phyloP scores from a whole-genome alignment of 768 basidiomycete species.

The Tylopilus sp. region DNA sequence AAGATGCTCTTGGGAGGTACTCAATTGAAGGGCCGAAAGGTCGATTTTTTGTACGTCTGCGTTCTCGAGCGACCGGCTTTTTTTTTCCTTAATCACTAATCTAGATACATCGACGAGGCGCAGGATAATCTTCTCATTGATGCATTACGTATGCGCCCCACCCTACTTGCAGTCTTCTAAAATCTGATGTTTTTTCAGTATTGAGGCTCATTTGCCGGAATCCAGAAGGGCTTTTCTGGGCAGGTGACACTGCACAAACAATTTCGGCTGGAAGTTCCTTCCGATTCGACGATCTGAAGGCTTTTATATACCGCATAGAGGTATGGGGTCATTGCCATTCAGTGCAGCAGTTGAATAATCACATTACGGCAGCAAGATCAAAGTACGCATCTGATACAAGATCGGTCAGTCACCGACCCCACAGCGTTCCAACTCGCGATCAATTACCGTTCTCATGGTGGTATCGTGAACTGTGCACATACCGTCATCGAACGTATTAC shows the following conservation, averaged over 20 bases:
- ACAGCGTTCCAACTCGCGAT: constrained; percentile 53
- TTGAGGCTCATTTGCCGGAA: constrained; percentile 61
- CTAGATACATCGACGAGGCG: constrained; percentile 66
- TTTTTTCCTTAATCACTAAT: background rate
- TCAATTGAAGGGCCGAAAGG: constrained; percentile 36
- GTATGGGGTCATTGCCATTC: constrained; percentile 30
- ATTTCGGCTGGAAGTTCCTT: constrained; percentile 73
- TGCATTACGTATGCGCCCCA: constrained; percentile 42
- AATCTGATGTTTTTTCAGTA: constrained; percentile 39
- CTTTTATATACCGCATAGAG: constrained; percentile 62
- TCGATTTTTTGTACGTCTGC: constrained; percentile 53
- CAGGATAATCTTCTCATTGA: constrained; percentile 73
- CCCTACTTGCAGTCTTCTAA: background rate
- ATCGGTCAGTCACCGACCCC: constrained; percentile 24
- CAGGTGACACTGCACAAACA: constrained; percentile 77
- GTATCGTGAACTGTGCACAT: constrained; percentile 72
- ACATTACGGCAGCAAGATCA: constrained; percentile 22
- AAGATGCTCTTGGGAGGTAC: constrained; percentile 27
- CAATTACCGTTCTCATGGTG: constrained; percentile 71
- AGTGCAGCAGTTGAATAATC: background rate
- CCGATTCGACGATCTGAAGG: constrained; percentile 66
- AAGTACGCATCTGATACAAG: constrained; percentile 4
- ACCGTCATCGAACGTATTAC: constrained; percentile 60
- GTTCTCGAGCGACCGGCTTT: background rate
- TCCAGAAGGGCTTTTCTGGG: constrained; percentile 69